Conservation (phyloP, 1,284 basidiomycete species). For the Amylostereum chailletii region DNA sequence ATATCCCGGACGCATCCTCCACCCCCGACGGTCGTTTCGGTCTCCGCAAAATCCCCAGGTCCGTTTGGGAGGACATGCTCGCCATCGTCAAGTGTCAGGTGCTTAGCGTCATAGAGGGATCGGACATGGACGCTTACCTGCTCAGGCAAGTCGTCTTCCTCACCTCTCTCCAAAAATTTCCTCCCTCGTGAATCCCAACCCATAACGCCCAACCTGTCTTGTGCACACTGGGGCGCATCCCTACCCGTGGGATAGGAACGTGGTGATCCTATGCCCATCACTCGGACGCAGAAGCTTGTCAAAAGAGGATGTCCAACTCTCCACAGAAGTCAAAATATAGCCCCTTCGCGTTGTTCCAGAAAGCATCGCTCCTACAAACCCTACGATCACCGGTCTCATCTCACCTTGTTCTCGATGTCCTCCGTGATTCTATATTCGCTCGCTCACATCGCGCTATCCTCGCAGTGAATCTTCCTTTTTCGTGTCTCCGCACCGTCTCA, state of each 20-base stretch:
- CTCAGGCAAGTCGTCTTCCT: conserved; percentile 63
- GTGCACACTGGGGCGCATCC: no score
- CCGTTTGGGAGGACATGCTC: conserved; percentile 95
- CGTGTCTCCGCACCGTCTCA: conserved; percentile 91
- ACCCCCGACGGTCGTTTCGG: conserved; percentile 45
- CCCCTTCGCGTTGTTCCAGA: no score
- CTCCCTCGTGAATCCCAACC: conserved; percentile 2
- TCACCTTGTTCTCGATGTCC: no score
- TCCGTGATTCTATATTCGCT: no score
- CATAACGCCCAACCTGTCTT: background rate
- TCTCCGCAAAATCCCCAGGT: conserved; percentile 68
- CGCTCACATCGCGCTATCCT: background rate
- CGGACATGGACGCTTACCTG: conserved; percentile 91
- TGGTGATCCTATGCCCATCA: no score
- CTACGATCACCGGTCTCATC: no score
- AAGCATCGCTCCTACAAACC: no score
- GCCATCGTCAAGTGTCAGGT: conserved; percentile 97
- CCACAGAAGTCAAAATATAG: no score
- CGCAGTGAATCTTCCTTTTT: conserved; percentile 95
- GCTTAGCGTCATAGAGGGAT: conserved; percentile 81
- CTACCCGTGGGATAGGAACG: no score
- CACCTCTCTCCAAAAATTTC: background rate
- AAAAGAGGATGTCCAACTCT: no score
- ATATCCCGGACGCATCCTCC: conserved; percentile 39
- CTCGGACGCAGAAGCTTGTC: no score